Percentiles rank a stretch among this genome's conserved stretches.
Evolutionary conservation across 208 protist genomes (phyloP).

Genomic region (Leishmania turanica): DNA sequence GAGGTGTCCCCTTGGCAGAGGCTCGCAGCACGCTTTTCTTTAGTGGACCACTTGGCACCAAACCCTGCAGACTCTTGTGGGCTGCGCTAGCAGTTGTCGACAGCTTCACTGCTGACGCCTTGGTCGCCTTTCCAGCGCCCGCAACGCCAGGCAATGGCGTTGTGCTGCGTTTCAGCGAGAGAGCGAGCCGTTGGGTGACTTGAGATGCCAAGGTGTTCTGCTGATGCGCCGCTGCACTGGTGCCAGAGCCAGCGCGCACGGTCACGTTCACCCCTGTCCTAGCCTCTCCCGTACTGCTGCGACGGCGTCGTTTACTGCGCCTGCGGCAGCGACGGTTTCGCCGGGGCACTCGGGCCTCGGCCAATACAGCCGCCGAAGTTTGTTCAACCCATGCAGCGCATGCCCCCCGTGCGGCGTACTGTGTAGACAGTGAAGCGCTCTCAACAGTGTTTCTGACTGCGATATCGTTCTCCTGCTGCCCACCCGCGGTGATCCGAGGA

Average conservation of each 20-base stretch:
- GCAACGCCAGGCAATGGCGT: background rate
- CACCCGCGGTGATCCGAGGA: background rate
- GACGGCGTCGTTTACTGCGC: conserved; percentile 20
- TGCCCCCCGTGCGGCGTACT: background rate
- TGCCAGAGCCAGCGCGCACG: background rate
- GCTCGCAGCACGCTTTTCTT: background rate
- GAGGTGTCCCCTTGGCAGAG: background rate
- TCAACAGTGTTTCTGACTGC: background rate
- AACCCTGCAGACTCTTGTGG: conserved; percentile 17
- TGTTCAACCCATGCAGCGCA: background rate
- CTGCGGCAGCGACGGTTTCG: conserved; percentile 16
- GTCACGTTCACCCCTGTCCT: background rate
- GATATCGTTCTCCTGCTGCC: background rate
- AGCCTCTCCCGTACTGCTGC: background rate
- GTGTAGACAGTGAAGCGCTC: background rate
- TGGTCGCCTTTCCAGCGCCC: background rate
- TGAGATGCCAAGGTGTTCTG: background rate
- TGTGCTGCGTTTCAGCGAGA: background rate
- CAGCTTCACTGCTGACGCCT: too few relatives aligned
- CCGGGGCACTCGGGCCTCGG: conserved; percentile 10
- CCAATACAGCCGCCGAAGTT: background rate
- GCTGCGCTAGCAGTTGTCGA: background rate
- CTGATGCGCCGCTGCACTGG: background rate
- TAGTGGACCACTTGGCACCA: conserved; percentile 26
- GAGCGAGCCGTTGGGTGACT: background rate